Evolutionary conservation across 2,329 filamentous ascomycete genomes (phyloP).

Genomic region (Phoma herbarum): DNA sequence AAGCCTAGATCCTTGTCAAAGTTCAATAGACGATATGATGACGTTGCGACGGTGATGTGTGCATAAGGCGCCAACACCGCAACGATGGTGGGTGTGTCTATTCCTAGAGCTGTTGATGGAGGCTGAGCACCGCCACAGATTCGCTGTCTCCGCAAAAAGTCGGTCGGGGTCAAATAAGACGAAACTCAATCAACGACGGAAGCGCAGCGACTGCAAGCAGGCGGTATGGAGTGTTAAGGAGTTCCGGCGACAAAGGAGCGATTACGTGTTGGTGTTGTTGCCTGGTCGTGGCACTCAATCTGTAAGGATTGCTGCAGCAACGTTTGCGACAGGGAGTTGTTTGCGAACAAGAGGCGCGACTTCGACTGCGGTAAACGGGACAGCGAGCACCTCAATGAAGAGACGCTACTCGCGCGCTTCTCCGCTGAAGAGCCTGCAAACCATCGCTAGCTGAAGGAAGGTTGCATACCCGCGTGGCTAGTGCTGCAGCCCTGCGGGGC

Average conservation of each 20-base stretch:
- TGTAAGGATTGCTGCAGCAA: background rate
- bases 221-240: background rate
- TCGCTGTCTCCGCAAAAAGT: constrained; percentile 9
- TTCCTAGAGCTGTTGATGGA: background rate
- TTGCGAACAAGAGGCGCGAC: background rate
- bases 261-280: background rate
- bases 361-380: constrained; percentile 13
- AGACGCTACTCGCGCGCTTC: constrained; percentile 19
- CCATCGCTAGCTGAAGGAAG: constrained; percentile 18
- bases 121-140: constrained; percentile 14
- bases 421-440: constrained; percentile 22
- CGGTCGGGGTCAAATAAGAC: background rate
- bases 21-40: background rate
- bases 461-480: constrained; percentile 20
- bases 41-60: background rate
- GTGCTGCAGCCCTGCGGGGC: constrained; percentile 22
- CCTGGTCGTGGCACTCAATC: background rate
- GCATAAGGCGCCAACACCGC: constrained; percentile 1
- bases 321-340: background rate
- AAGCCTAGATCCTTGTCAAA: background rate
- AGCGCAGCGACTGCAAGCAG: background rate
- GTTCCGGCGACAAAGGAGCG: background rate
- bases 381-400: constrained; percentile 8
- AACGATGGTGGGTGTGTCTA: constrained; percentile 7
- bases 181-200: background rate